phyloP scores from a whole-genome alignment of 2,329 filamentous ascomycete genomes.

The Zymoseptoria ardabiliae region DNA sequence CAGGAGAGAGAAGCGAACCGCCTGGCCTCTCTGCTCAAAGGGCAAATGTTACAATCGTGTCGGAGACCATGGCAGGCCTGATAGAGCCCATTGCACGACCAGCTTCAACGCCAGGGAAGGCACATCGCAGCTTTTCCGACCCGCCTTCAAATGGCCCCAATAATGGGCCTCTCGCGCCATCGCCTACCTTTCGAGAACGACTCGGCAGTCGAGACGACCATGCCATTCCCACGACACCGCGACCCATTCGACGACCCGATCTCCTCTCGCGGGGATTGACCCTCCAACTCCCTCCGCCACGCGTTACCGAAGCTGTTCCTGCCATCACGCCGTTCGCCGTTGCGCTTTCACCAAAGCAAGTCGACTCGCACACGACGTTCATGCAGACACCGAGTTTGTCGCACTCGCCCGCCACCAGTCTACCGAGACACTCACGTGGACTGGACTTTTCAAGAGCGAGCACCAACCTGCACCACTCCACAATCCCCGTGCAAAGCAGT shows the following conservation, averaged over 20 bases:
- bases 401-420: slow-evolving; percentile 69
- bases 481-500: slow-evolving; percentile 76
- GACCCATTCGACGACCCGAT: slow-evolving; percentile 62
- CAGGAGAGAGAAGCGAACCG: background rate
- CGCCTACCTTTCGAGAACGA: slow-evolving; percentile 37
- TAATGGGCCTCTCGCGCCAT: slow-evolving; percentile 37
- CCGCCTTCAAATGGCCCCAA: background rate
- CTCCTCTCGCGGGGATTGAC: slow-evolving; percentile 58
- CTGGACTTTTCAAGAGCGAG: slow-evolving; percentile 90
- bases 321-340: slow-evolving; percentile 33
- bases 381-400: slow-evolving; percentile 34
- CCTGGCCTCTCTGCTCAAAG: background rate
- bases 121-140: slow-evolving; percentile 32
- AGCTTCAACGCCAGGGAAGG: slow-evolving; percentile 2
- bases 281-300: slow-evolving; percentile 55
- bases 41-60: background rate
- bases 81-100: slow-evolving; percentile 1
- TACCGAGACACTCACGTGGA: slow-evolving; percentile 81
- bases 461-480: slow-evolving; percentile 92
- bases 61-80: slow-evolving; percentile 2
- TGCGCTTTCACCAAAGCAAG: slow-evolving; percentile 74
- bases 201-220: slow-evolving; percentile 36
- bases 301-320: slow-evolving; percentile 5
- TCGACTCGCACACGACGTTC: slow-evolving; percentile 73
- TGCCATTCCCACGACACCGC: slow-evolving; percentile 32